Percentiles rank a stretch among this genome's conserved stretches.
Conservation (phyloP, 306 rosid genomes). For the Cajanus cajan region DNA sequence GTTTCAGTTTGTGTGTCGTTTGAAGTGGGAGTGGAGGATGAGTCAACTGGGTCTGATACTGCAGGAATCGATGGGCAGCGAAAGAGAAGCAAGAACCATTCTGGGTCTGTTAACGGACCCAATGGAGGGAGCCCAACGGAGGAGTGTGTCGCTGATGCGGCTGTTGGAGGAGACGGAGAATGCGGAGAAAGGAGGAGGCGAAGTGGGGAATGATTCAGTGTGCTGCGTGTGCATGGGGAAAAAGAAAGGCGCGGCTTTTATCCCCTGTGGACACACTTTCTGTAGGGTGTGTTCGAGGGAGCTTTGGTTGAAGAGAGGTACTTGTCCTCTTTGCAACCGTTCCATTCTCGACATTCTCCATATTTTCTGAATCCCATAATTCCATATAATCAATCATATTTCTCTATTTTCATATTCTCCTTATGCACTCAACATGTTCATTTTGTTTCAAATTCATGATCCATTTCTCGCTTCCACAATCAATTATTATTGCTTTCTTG, state of each 20-base stretch:
- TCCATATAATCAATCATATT: no score
- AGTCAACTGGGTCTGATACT: constrained; percentile 73
- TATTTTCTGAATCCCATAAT: no score
- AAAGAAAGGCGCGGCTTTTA: constrained; percentile 88
- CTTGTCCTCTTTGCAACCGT: constrained; percentile 96
- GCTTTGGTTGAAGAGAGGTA: constrained; percentile 88
- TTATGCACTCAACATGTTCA: no score
- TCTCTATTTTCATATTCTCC: no score
- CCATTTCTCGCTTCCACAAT: no score
- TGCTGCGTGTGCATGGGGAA: constrained; percentile 98
- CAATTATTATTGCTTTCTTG: no score
- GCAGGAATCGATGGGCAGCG: constrained; percentile 67
- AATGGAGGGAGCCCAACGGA: constrained; percentile 52
- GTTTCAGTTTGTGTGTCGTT: no score
- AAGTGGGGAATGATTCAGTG: constrained; percentile 62
- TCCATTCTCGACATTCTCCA: constrained; percentile 87
- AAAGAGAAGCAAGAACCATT: constrained; percentile 61
- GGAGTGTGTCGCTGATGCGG: constrained; percentile 80
- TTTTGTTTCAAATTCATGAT: no score
- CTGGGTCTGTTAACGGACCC: constrained; percentile 64
- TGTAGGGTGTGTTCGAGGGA: constrained; percentile 98
- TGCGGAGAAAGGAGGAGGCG: neutral
- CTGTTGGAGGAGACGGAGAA: constrained; percentile 66
- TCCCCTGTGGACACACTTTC: constrained; percentile 97
- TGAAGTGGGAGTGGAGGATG: no score